Base-by-base conservation (phyloP, 1,284 basidiomycete genomes). In the Malassezia equina region DNA sequence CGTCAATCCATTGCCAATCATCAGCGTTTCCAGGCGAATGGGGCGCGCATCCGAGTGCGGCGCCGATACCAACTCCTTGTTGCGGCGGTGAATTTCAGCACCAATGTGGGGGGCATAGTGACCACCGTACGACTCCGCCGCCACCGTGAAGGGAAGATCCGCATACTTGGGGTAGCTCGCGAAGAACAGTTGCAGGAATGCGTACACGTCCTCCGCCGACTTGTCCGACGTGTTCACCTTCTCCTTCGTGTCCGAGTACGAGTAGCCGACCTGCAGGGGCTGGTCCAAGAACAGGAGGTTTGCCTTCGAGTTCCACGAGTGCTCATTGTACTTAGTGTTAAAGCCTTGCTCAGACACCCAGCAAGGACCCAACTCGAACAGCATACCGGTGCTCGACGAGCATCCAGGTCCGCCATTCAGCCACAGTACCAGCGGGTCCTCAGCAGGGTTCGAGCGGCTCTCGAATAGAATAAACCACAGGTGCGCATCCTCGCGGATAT, bases 401-500 rank as follows among this genome's bases (percentile, higher is more conserved):
- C 69, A 66, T 49, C 72, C 86, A 13, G 86, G 86, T 5, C 86
- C 86, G 43, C 88, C 89, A 66, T 89, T 90, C 39, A 91, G 78
- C 90, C 90, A 93, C 52, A 94, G 78, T 25, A 90, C 80, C 4
- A 94, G 79, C 9, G 89, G 89, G 17, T 86, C 88, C 44, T 82
- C 79, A 48, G 80, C 76, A 1, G 90, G 88, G 24, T 82, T 79
- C 56, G 76, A 79, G 39, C 89, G 80, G 2, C 84, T 82, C 77
- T 91, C 88, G 66, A 90, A 90, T 79, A 88, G 87, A 25, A 86
- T 88, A 77, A 88, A 90, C 81, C 88, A 89, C 21, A 90, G 80
- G 66, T 90, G 88, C 67, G 87, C 88, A 63, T 85, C 83, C 27
- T 86, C 82, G 0, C 84, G 82, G 59, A 93, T 83, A 71, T 94